Base-by-base conservation (phyloP, 768 basidiomycete genomes). In the Leccinum uliginosum region DNA sequence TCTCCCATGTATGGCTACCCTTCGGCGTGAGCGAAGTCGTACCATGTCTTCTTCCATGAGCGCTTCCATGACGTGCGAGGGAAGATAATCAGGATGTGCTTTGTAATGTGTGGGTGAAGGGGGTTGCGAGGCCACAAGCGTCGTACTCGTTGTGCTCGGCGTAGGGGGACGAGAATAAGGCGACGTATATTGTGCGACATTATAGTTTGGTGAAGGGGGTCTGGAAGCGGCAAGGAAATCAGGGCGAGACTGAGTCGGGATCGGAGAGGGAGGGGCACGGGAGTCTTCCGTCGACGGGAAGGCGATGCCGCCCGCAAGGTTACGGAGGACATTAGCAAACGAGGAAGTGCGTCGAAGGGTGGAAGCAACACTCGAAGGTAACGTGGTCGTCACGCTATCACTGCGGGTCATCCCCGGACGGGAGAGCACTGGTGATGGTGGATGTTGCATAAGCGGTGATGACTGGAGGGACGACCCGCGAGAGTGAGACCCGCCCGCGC, bases 1-100 rank as follows among this genome's bases (percentile, higher is more conserved):
- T 59, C 80, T 73, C 34, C 75, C 66, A 49, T 82, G 73, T n/a
- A 64, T 54, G 23, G 68, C 60, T 1, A 73, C 62, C 38, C 76
- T 75, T 5, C 89, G 76, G 23, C 92, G 81, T 30, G 91, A 87
- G 21, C 86, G 77, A 35, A 98, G 67, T 4, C 96, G 83, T 58
- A 96, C 92, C 89, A 96, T 91, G 65, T 98, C 96, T 66, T 96
- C 93, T 65, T 93, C 91, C 70, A 93, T 90, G 27, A 98, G 75
- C 0, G 89, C 89, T 59, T 92, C 88, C 76, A 97, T 90, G 21
- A 93, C 90, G 62, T 90, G 81, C 12, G 83, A 86, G 2, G 92
- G 84, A 38, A 79, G 66, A 65, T 88, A 93, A 53, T 85, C 82
- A 44, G 75, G 75, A 1, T 75, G 72, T 1, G 73, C 56, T 29